Conservation (phyloP, 768 basidiomycete species). For the Psilocybe cyanescens region DNA sequence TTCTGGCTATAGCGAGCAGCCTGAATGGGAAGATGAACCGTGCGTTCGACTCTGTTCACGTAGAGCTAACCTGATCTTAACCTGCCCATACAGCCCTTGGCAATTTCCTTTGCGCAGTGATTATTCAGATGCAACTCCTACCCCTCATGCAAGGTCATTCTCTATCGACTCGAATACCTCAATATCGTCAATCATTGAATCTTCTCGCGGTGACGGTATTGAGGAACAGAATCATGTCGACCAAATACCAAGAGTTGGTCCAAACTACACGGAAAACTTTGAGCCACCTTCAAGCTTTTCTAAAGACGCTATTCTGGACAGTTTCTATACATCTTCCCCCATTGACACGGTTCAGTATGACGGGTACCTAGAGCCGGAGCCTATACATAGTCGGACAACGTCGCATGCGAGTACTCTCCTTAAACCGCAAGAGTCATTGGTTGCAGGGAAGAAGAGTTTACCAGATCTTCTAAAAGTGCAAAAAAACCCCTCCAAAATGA, state of each 20-base stretch:
- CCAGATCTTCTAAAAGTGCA: slow-evolving; percentile 67
- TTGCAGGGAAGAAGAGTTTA: slow-evolving; percentile 78
- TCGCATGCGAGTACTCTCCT: slow-evolving; percentile 36
- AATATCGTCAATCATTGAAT: slow-evolving; percentile 48
- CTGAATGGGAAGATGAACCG: slow-evolving; percentile 46
- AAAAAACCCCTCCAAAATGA: slow-evolving; percentile 13
- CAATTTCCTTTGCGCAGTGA: slow-evolving; percentile 37
- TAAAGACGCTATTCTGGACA: slow-evolving; percentile 8
- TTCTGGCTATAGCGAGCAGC: slow-evolving; percentile 49
- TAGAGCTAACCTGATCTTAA: background rate
- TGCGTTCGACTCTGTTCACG: slow-evolving; percentile 26
- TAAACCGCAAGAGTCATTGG: slow-evolving; percentile 17
- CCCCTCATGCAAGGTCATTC: slow-evolving; percentile 60
- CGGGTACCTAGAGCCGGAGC: slow-evolving; percentile 27
- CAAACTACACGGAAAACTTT: slow-evolving; percentile 7
- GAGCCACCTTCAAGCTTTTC: slow-evolving; percentile 4
- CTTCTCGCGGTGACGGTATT: slow-evolving; percentile 27
- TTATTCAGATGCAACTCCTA: slow-evolving; percentile 39
- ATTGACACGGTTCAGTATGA: slow-evolving; percentile 13
- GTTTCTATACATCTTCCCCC: slow-evolving; percentile 21
- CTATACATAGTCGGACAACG: slow-evolving; percentile 56
- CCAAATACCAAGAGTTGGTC: background rate
- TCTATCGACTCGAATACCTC: slow-evolving; percentile 65
- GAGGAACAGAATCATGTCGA: slow-evolving; percentile 14
- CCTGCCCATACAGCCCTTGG: slow-evolving; percentile 36